A percentile compares a stretch with the other conserved stretches of the same genome.
phyloP scores from a whole-genome alignment of 495 filamentous ascomycete species.

The Neurospora sp. region DNA sequence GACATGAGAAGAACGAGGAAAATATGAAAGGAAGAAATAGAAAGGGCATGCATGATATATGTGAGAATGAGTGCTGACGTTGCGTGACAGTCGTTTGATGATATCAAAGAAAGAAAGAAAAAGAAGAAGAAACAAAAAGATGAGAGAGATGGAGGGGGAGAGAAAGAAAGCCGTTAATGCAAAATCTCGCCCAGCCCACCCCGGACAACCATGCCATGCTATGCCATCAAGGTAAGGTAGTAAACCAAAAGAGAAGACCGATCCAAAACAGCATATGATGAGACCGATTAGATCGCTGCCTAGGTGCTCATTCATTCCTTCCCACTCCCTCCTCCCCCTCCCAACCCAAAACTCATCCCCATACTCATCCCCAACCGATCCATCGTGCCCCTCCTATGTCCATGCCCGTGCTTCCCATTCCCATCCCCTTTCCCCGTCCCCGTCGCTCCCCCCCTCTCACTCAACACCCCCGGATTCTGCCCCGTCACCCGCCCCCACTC shows the following conservation, averaged over 20 bases:
- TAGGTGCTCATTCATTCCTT: neutral
- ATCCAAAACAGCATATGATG: too few relatives aligned
- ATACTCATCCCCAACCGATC: neutral
- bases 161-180: neutral
- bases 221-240: too few relatives aligned
- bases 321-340: neutral
- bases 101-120: neutral
- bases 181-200: neutral
- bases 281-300: too few relatives aligned
- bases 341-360: neutral
- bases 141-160: neutral
- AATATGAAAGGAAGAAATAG: neutral
- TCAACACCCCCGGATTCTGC: neutral
- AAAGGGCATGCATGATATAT: neutral
- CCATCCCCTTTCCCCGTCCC: neutral
- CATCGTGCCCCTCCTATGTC: neutral
- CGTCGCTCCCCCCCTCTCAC: neutral
- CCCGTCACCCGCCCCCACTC: slow-evolving; percentile 60
- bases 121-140: neutral
- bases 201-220: too few relatives aligned
- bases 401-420: neutral
- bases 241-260: too few relatives aligned
- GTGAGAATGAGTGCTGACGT: neutral
- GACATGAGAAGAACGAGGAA: neutral
- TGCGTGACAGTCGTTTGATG: neutral